These are phyloP conservation scores for Beauveria medogensis DNA, from an alignment of 2,329 filamentous ascomycete species.

Conservation along the genomic window DNA sequence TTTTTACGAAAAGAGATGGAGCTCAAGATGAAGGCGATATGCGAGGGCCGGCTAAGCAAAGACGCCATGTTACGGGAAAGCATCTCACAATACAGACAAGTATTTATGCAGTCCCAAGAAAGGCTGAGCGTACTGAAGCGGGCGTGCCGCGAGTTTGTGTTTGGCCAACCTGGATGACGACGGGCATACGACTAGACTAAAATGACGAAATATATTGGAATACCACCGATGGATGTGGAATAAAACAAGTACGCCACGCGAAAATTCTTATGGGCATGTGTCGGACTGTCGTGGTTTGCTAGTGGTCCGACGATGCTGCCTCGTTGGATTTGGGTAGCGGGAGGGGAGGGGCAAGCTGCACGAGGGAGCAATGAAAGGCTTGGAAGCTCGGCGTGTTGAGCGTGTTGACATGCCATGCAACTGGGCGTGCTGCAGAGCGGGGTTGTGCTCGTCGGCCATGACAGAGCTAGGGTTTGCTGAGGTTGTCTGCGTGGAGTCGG, in stretches of 20 bases:
- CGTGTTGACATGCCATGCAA: background rate
- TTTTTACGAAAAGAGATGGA: constrained; percentile 98
- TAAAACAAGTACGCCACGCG: background rate
- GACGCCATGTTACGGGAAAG: constrained; percentile 73
- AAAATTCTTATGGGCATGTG: background rate
- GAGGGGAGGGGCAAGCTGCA: constrained; percentile 3
- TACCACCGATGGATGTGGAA: background rate
- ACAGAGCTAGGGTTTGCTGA: background rate
- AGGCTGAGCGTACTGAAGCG: constrained; percentile 55
- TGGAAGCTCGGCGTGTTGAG: background rate
- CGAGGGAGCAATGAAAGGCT: background rate
- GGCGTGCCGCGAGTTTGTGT: constrained; percentile 34
- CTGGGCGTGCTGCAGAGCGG: background rate
- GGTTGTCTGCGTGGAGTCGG: background rate
- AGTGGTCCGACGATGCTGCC: background rate
- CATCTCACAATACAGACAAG: constrained; percentile 75
- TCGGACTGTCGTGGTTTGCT: background rate
- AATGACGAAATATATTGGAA: background rate
- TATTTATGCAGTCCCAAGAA: constrained; percentile 75
- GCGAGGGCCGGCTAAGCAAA: constrained; percentile 72
- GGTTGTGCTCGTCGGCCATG: background rate
- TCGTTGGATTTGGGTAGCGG: background rate
- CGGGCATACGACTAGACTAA: background rate
- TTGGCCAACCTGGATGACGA: constrained; percentile 15
- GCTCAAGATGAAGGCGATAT: constrained; percentile 91